Percentiles rank a stretch among this genome's conserved stretches.
Evolutionary conservation across 2,329 filamentous ascomycete genomes (phyloP).

Genomic region (Myriosclerotinia curreyana): DNA sequence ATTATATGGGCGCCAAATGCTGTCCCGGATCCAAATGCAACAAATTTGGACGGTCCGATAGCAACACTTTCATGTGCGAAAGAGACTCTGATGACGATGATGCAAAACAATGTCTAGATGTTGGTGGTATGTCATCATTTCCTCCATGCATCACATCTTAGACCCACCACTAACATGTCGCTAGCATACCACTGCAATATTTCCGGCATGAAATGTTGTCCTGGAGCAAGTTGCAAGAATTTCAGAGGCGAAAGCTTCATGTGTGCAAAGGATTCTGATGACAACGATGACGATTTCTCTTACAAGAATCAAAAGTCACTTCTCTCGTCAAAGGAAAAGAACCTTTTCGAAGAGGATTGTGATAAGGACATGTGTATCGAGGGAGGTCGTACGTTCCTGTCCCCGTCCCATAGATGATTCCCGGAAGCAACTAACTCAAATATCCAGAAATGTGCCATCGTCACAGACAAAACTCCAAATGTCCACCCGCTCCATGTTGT

Average conservation of each 20-base stretch:
- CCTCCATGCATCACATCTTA: not conserved
- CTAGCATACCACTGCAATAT: slow-evolving; percentile 1
- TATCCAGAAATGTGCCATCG: not conserved
- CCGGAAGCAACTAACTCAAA: not conserved
- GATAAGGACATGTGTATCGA: not conserved
- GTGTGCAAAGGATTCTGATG: not conserved
- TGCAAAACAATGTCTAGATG: not conserved
- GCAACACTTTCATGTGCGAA: slow-evolving; percentile 1
- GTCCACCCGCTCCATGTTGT: not conserved
- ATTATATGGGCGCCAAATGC: not conserved
- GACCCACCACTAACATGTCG: not conserved
- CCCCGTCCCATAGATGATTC: too few species aligned
- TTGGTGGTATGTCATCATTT: not conserved
- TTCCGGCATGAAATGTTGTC: not conserved
- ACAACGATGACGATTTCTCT: slow-evolving; percentile 1
- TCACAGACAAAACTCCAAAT: not conserved
- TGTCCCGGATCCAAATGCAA: slow-evolving; percentile 6
- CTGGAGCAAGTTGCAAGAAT: not conserved
- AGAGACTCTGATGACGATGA: not conserved
- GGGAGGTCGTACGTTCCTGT: not conserved
- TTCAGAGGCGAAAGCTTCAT: not conserved
- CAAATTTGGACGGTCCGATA: not conserved
- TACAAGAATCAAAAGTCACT: not conserved
- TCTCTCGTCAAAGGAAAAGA: not conserved
- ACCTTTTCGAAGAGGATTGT: not conserved